A percentile compares a stretch with the other conserved stretches of the same genome.
Evolutionary conservation across 1,284 basidiomycete species (phyloP).

Genomic region (Lentinula novae-zelandiae): DNA sequence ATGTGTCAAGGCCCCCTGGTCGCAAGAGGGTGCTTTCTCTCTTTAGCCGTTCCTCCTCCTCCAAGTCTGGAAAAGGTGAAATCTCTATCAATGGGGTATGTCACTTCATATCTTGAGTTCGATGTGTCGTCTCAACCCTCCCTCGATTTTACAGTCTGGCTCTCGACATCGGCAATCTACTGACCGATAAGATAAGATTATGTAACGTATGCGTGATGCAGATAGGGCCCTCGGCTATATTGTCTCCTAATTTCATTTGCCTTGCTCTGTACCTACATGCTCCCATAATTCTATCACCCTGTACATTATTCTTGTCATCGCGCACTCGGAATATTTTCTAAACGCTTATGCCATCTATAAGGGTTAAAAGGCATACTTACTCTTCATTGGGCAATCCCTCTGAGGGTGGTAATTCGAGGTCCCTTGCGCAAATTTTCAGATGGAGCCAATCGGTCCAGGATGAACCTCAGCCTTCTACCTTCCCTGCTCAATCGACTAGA

Average conservation of each 20-base stretch:
- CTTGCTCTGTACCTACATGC: conserved; percentile 1
- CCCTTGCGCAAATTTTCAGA: conserved; percentile 5
- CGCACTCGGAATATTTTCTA: background rate
- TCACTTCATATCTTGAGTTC: background rate
- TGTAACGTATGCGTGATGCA: too few species aligned
- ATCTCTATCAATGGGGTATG: conserved; percentile 3
- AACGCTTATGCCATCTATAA: conserved; percentile 49
- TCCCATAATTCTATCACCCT: background rate
- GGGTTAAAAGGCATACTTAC: conserved; percentile 45
- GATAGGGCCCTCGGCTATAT: background rate
- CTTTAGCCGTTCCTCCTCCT: conserved; percentile 30
- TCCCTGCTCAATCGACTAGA: background rate
- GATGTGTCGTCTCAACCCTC: background rate
- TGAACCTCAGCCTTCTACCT: background rate
- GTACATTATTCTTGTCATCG: conserved; percentile 8
- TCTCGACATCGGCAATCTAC: background rate
- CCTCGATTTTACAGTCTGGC: background rate
- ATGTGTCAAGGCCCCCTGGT: conserved; percentile 12
- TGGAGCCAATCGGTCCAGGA: background rate
- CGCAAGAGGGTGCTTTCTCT: conserved; percentile 37
- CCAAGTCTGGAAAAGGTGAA: conserved; percentile 19
- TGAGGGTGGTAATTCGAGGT: conserved; percentile 8
- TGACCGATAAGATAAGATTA: background rate
- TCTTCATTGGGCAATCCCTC: conserved; percentile 28
- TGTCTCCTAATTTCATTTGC: background rate